Percentiles rank a stretch among this genome's conserved stretches.
phyloP scores from a whole-genome alignment of 164 flowering plant genomes.

The Kalanchoe fedtschenkoi region DNA sequence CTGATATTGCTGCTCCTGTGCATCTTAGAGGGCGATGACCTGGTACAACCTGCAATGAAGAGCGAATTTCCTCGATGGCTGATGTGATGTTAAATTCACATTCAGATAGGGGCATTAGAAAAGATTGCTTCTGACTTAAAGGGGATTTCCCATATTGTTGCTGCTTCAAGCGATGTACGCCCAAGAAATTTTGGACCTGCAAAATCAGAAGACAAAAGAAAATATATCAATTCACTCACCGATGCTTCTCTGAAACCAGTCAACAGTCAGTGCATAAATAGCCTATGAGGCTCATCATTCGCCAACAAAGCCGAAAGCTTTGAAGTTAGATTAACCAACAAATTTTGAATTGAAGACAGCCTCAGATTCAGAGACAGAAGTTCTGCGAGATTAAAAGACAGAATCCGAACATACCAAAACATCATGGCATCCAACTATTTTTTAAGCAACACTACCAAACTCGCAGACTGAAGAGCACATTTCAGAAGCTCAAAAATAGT shows the following conservation, averaged over 20 bases:
- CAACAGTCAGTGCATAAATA: background rate
- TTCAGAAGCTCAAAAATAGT: background rate
- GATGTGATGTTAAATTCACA: constrained; percentile 70
- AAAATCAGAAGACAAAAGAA: background rate
- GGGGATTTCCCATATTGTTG: constrained; percentile 35
- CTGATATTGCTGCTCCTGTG: constrained; percentile 80
- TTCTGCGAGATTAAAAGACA: background rate
- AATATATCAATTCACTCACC: background rate
- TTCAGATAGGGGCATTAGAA: constrained; percentile 61
- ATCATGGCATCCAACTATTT: background rate
- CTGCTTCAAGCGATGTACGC: constrained; percentile 32
- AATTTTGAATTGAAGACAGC: no score
- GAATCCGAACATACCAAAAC: background rate
- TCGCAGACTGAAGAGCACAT: no score
- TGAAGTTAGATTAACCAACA: no score
- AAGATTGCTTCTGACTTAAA: constrained; percentile 42
- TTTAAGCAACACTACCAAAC: no score
- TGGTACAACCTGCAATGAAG: constrained; percentile 18
- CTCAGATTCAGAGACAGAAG: no score
- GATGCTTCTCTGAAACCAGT: background rate
- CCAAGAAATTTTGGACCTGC: constrained; percentile 36
- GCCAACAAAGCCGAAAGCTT: background rate
- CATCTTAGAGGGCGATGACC: constrained; percentile 69
- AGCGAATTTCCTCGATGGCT: constrained; percentile 68
- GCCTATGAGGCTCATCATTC: background rate